Conservation (phyloP, 2,329 filamentous ascomycete genomes). For the Colletotrichum sp. region DNA sequence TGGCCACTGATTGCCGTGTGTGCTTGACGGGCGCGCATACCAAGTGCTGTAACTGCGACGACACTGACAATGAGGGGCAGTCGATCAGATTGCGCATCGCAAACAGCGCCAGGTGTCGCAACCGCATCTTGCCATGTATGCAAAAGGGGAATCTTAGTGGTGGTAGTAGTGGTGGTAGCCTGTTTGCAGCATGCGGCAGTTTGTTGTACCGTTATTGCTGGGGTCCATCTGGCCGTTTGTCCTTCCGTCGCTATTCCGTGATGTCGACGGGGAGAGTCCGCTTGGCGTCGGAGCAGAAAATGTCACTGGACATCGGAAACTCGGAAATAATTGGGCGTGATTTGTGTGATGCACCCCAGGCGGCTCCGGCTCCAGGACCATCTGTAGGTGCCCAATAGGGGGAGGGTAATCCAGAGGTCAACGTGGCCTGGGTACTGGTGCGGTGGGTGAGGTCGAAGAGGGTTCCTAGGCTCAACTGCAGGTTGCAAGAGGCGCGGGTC, state of each 20-base stretch:
- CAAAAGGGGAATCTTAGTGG: not conserved
- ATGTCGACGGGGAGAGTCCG: not conserved
- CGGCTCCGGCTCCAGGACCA: not conserved
- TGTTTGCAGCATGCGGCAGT: not conserved
- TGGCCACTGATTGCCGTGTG: not conserved
- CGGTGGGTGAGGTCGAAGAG: not conserved
- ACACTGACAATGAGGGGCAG: not conserved
- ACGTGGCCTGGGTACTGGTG: not conserved
- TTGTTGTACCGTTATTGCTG: not conserved
- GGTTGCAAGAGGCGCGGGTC: not conserved
- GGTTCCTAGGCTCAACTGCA: not conserved
- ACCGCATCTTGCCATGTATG: not conserved
- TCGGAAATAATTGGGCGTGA: not conserved
- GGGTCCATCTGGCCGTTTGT: not conserved
- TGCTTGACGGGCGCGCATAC: not conserved
- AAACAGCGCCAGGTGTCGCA: not conserved
- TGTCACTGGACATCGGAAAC: not conserved
- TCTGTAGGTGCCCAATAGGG: not conserved
- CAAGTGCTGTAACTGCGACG: not conserved
- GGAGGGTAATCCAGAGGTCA: not conserved
- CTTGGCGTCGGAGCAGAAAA: not conserved
- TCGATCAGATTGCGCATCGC: not conserved
- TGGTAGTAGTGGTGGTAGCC: not conserved
- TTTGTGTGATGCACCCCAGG: not conserved
- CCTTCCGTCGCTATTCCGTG: not conserved